Base-by-base conservation (phyloP, 345 rosid species). In the Salix suchowensis region DNA sequence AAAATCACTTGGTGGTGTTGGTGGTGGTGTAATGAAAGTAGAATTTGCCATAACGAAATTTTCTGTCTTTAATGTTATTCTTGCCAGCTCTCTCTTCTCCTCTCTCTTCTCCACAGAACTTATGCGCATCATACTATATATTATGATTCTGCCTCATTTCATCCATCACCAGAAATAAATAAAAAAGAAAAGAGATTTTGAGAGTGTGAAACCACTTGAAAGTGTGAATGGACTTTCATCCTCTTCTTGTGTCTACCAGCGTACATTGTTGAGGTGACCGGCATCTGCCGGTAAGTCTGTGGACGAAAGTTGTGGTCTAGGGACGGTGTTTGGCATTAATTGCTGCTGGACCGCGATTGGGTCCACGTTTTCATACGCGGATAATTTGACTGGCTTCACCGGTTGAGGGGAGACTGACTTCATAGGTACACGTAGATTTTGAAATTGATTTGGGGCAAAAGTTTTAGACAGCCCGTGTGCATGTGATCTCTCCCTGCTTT, bases 241-340 rank as follows among this genome's bases (percentile, higher is more conserved):
- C 36, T 44, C 73, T 46, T 73, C 67, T 81, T 84, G 83, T 89
- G 92, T 93, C 85, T 72, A 86, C 89, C 92, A 90, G 92, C 88
- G 87, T 81, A 83, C 83, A 80, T 83, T 82, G 54, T 46, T 50
- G 77, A 19, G 67, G 65, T 80, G 88, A 90, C 97, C 85, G 97
- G 70, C 91, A 86, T n/a, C 58, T 87, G 86, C 86, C 93, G 87
- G 98, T 90, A 42, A 60, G 5, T 52, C 60, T 42, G 61, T 50
- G 83, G 79, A 83, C 87, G 83, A 81, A 79, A 34, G 58, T 7
- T 26, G 39, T 65, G 80, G 80, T 67, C 12, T 61, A 62, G 71
- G 83, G 88, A 78, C 91, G 90, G 88, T 84, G 87, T 52, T 77
- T 24, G 39, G 72, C 89, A 92, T 88, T 93, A 70, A 93, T 75